Base-by-base conservation (phyloP, 192 early-diverging fungal species). In the Rhizoclosmatium sp. region DNA sequence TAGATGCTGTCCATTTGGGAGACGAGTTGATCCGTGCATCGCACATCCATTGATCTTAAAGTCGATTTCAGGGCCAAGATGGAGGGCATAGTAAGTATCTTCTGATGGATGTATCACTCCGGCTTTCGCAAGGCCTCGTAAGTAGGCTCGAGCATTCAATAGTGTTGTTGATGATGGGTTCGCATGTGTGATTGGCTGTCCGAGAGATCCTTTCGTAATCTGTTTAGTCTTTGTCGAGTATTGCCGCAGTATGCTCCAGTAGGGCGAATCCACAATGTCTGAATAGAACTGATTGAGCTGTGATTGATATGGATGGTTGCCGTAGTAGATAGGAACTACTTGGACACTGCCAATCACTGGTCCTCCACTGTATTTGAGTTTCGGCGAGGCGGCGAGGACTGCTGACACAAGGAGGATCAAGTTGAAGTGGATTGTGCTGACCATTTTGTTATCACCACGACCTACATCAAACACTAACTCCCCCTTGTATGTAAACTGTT, bases 61-160 rank as follows among this genome's bases (percentile, higher is more conserved):
- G 23, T 40, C 39, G 44, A 75, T 76, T 19, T 51, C 60, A 12
- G 71, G 80, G 19, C 49, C 81, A 44, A 83, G 83, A 65, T 83
- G 82, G 65, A 84, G 80, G 44, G 82, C 67, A 59, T 79, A 84
- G 56, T 83, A 78, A 0, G 80, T 56, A 65, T 83, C 81, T 47
- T 42, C 75, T 16, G 78, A 83, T 64, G 82, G 82, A 47, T 67
- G n/a, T 46, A 82, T 82, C 5, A 23, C 44, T 3, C 65, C 56
- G 3, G 72, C 31, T 19, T 48, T 23, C 23, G 61, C 73, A 3
- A 80, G 47, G 59, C 14, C 5, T 21, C 7, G 39, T 21, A 62
- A 23, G 39, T 62, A 62, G 9, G 4, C 5, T 21, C 5, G 10
- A 40, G 21, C 21, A 21, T 62, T 40, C 19, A 62, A 31, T 9